Evolutionary conservation across 305 asterid genomes (phyloP).

Genomic region (Ilex paraguariensis): DNA sequence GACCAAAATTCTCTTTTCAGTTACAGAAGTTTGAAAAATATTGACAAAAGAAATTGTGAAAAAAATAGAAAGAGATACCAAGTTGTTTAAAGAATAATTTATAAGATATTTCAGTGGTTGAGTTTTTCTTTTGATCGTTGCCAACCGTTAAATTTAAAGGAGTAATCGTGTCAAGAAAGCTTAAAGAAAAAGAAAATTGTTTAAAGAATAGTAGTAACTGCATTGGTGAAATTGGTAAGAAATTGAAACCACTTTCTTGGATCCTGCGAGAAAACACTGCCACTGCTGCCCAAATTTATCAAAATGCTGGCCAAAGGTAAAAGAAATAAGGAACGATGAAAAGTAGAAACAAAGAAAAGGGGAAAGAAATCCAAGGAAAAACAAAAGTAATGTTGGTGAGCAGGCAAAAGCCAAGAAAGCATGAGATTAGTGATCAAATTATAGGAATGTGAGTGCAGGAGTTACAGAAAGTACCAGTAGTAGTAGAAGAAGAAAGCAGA

Average conservation of each 20-base stretch:
- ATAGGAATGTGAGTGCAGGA: background rate
- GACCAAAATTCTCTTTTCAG: too few relatives aligned
- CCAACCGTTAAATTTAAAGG: too few relatives aligned
- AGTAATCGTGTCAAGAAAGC: too few relatives aligned
- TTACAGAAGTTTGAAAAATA: too few relatives aligned
- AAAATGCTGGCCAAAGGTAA: conserved; percentile 53
- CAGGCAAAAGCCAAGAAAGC: conserved; percentile 13
- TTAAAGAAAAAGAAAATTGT: conserved; percentile 5
- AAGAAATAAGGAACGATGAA: conserved; percentile 70
- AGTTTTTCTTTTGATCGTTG: too few relatives aligned
- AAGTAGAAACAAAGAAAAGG: conserved; percentile 43
- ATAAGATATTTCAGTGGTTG: too few relatives aligned
- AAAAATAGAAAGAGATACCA: too few relatives aligned
- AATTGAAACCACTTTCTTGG: conserved; percentile 56
- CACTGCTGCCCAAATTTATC: conserved; percentile 26
- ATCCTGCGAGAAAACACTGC: conserved; percentile 49
- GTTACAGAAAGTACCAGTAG: conserved; percentile 8
- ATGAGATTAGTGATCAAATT: background rate
- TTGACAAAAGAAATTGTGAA: too few relatives aligned
- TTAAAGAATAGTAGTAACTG: conserved; percentile 24
- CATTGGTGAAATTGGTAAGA: conserved; percentile 31
- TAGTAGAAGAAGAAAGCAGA: background rate
- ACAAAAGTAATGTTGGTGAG: conserved; percentile 15
- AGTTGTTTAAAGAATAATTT: too few relatives aligned
- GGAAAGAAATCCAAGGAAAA: conserved; percentile 32